Conservation (phyloP, 2,329 filamentous ascomycete species). For the Ceratocystis destructans region DNA sequence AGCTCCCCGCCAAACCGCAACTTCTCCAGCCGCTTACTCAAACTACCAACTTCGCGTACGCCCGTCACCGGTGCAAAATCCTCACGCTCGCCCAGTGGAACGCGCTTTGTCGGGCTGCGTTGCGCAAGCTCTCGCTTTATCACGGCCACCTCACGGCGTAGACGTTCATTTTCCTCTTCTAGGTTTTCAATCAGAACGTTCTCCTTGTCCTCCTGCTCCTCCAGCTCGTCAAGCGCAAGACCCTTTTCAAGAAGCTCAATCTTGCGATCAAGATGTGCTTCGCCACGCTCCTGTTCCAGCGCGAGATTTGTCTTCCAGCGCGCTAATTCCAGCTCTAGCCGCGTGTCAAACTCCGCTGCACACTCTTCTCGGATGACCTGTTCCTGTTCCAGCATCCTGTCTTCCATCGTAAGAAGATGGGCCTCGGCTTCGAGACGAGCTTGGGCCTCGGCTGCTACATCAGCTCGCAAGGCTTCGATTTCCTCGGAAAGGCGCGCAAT, state of each 20-base stretch:
- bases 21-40: constrained; percentile 14
- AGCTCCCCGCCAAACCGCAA: constrained; percentile 7
- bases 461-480: constrained; percentile 57
- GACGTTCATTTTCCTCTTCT: constrained; percentile 55
- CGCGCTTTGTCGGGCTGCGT: constrained; percentile 49
- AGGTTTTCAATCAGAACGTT: constrained; percentile 50
- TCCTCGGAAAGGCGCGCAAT: constrained; percentile 67
- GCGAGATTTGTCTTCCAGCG: constrained; percentile 72
- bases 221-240: constrained; percentile 25
- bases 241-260: constrained; percentile 49
- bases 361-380: constrained; percentile 80
- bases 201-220: constrained; percentile 38
- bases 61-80: constrained; percentile 27
- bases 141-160: constrained; percentile 50
- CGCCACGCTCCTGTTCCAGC: constrained; percentile 63
- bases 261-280: constrained; percentile 81
- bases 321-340: constrained; percentile 58
- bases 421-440: constrained; percentile 58
- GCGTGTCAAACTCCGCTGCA: constrained; percentile 69
- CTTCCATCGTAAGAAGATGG: constrained; percentile 56
- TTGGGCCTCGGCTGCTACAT: constrained; percentile 57
- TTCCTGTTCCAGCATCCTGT: constrained; percentile 55
- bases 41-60: constrained; percentile 11
- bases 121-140: constrained; percentile 51
- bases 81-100: constrained; percentile 41